Evolutionary conservation across 129 eudicot genomes (phyloP).

Genomic region (Centella asiatica): DNA sequence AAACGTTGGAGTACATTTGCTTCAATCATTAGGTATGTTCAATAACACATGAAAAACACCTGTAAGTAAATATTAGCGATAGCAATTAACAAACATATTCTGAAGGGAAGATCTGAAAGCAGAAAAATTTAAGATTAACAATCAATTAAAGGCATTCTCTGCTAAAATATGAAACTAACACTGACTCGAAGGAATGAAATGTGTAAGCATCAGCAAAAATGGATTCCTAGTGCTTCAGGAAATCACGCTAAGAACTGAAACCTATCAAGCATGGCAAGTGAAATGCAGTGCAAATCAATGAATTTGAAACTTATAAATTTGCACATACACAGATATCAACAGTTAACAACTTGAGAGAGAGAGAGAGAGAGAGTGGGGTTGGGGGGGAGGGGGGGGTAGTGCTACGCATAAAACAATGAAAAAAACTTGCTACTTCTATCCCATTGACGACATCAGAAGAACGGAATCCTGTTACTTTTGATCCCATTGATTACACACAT

Average conservation of each 20-base stretch:
- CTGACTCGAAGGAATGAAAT: too few relatives aligned
- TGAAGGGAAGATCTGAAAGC: background rate
- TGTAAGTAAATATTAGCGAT: too few relatives aligned
- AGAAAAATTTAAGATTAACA: background rate
- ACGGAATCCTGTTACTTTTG: background rate
- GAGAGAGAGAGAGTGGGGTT: too few relatives aligned
- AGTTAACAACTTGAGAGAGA: background rate
- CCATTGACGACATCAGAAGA: too few relatives aligned
- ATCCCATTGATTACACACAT: background rate
- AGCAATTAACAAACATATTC: conserved; percentile 7
- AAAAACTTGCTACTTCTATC: too few relatives aligned
- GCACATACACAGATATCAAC: too few relatives aligned
- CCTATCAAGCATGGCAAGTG: background rate
- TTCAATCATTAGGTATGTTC: conserved; percentile 5
- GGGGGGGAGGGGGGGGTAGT: too few relatives aligned
- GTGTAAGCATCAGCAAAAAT: background rate
- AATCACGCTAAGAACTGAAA: background rate
- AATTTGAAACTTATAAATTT: background rate
- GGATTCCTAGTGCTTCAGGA: background rate
- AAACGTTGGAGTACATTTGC: conserved; percentile 15
- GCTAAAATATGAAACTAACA: too few relatives aligned
- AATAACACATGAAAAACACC: background rate
- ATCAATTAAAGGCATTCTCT: too few relatives aligned
- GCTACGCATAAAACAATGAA: too few relatives aligned
- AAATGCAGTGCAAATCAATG: background rate